These are phyloP conservation scores for Crithidia sp. DNA, from an alignment of 208 protist genomes.

Conservation along the genomic window DNA sequence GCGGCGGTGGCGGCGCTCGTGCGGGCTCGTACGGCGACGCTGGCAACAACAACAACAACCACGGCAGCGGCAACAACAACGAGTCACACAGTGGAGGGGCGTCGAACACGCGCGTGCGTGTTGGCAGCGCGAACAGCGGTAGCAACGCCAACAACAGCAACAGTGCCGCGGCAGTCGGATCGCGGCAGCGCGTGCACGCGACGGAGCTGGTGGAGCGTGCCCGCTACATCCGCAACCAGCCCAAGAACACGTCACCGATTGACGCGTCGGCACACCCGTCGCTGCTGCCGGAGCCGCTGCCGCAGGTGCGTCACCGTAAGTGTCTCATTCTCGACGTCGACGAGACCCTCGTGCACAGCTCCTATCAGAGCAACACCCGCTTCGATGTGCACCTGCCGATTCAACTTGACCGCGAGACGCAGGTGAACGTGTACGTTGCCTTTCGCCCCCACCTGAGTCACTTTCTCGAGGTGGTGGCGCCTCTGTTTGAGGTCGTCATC, in stretches of 20 bases:
- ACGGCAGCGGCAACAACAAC: slow-evolving; percentile 18
- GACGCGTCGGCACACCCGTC: slow-evolving; percentile 63
- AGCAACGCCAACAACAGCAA: neutral
- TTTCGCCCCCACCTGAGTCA: slow-evolving; percentile 81
- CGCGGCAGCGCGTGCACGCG: slow-evolving; percentile 45
- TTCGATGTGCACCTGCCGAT: slow-evolving; percentile 82
- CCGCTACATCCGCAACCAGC: slow-evolving; percentile 62
- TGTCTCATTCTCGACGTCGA: slow-evolving; percentile 90
- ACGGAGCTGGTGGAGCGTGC: slow-evolving; percentile 52
- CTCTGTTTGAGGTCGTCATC: slow-evolving; percentile 86
- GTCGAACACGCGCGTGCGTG: neutral
- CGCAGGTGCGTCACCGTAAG: slow-evolving; percentile 56
- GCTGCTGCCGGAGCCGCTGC: slow-evolving; percentile 61
- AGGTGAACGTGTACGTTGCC: slow-evolving; percentile 84
- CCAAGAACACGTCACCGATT: slow-evolving; percentile 86
- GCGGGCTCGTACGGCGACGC: slow-evolving; percentile 11
- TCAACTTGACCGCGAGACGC: slow-evolving; percentile 46
- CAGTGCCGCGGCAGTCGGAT: neutral
- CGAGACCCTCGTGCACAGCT: slow-evolving; percentile 91
- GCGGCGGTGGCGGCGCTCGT: neutral
- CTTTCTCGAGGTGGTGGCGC: slow-evolving; percentile 74
- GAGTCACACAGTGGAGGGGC: neutral
- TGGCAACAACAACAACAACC: slow-evolving; percentile 20
- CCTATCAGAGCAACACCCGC: slow-evolving; percentile 55
- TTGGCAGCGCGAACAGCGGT: neutral